These are phyloP conservation scores for Ceratopteris richardii DNA, from an alignment of 75 land plant species.

Conservation along the genomic window DNA sequence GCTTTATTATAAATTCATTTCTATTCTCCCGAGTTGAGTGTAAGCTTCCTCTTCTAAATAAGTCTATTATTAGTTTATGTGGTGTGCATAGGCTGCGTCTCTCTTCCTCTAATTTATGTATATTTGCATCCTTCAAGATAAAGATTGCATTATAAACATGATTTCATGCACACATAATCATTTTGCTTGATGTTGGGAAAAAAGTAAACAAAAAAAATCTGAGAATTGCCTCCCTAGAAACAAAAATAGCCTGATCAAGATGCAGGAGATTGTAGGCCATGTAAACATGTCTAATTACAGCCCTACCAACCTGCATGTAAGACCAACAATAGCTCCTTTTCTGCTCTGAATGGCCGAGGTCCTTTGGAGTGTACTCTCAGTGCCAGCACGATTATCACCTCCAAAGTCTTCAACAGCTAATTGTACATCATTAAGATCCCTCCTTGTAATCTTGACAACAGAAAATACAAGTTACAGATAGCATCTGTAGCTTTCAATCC, in stretches of 20 bases:
- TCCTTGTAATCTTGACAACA: conserved; percentile 37
- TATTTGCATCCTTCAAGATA: too few species aligned
- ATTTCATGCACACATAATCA: too few species aligned
- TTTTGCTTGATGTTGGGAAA: too few species aligned
- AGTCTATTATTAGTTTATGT: too few species aligned
- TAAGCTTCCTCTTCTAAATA: too few species aligned
- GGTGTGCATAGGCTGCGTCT: too few species aligned
- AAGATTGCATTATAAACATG: too few species aligned
- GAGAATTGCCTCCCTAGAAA: conserved; percentile 59
- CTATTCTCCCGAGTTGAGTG: too few species aligned
- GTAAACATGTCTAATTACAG: conserved; percentile 68
- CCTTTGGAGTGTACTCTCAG: conserved; percentile 69
- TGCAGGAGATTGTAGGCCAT: conserved; percentile 61
- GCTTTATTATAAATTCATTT: too few species aligned
- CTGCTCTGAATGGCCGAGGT: conserved; percentile 73
- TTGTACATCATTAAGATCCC: conserved; percentile 57
- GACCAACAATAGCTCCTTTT: conserved; percentile 53
- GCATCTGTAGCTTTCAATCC: too few species aligned
- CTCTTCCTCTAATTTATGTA: too few species aligned
- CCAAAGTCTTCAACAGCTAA: conserved; percentile 67
- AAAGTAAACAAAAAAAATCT: neutral
- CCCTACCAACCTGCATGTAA: conserved; percentile 79
- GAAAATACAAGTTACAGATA: neutral
- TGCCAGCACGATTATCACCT: conserved; percentile 70
- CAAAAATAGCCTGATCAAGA: conserved; percentile 51